Base-by-base conservation (phyloP, 2,329 filamentous ascomycete species). In the Curvularia sp. region DNA sequence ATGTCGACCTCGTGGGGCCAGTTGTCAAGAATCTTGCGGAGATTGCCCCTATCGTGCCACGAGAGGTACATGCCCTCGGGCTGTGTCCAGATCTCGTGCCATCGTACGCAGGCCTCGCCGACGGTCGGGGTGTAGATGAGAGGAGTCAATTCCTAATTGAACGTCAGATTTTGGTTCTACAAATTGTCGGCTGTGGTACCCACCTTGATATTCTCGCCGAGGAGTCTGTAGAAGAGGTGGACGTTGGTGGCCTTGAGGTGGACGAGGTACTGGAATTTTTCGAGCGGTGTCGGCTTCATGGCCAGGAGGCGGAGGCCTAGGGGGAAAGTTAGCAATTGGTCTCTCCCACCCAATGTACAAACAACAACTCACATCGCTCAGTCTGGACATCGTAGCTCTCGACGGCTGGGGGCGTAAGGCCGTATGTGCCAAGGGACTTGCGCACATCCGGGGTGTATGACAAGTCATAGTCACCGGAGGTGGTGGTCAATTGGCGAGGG, bases 1-100 rank as follows among this genome's bases (percentile, higher is more conserved):
- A 99, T 99, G 78, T 97, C 92, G 31, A 96, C 94, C 65, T 92
- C 87, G 65, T 95, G 89, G 28, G 92, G 93, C 95, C 95, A 99
- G 80, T 98, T 98, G 74, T 88, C 84, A 66, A 98, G 88, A 76
- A 98, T 93, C 46, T 90, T 89, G 71, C 88, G 87, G 64, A 98
- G 91, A 62, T 94, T 92, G 74, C 93, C 95, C 65, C 91, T 89
- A 83, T 99, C 94, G 80, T 92, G 91, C 80, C 92, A 97, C 61
- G 93, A 97, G 65, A 99, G 91, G 82, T 98, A 99, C 79, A 98
- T 86, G 65, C 87, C 93, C 84, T 98, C 95, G 22, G 95, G 93
- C 68, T 93, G 90, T 60, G 93, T 96, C 83, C 96, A 98, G 70
- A 98, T 87, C 71, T 94, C 92, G 39, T 93, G 97, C 87, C 96